These are phyloP conservation scores for Aspergillus nanangensis DNA, from an alignment of 495 filamentous ascomycete species.

Conservation along the genomic window DNA sequence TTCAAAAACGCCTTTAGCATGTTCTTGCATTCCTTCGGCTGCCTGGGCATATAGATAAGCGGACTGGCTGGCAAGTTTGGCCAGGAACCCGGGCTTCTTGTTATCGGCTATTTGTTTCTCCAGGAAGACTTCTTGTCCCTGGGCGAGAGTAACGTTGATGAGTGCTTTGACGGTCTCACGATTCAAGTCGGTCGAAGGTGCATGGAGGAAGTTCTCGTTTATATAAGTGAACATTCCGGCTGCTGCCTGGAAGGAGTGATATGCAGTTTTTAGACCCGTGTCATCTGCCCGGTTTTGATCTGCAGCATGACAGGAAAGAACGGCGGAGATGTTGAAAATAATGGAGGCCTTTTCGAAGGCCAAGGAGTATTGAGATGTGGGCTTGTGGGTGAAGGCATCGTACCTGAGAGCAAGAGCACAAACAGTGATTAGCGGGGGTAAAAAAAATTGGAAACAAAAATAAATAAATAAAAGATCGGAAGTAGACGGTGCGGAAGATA, in stretches of 20 bases:
- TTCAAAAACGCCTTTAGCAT: constrained; percentile 92
- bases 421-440: constrained; percentile 4
- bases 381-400: constrained; percentile 96
- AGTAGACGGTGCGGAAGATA: not conserved
- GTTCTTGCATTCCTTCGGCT: constrained; percentile 84
- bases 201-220: constrained; percentile 98
- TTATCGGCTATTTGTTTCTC: constrained; percentile 92
- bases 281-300: constrained; percentile 90
- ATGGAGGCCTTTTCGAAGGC: constrained; percentile 99
- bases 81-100: constrained; percentile 89
- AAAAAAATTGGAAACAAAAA: not conserved
- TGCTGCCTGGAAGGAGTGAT: constrained; percentile 96
- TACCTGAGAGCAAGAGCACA: constrained; percentile 57
- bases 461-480: not conserved
- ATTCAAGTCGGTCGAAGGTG: constrained; percentile 90
- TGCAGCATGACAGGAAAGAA: constrained; percentile 93
- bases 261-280: constrained; percentile 87
- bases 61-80: constrained; percentile 88
- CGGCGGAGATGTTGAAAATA: constrained; percentile 98
- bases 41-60: constrained; percentile 84
- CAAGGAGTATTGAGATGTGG: constrained; percentile 90
- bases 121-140: constrained; percentile 93
- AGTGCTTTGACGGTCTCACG: constrained; percentile 92
- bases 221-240: constrained; percentile 99
- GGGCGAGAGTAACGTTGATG: constrained; percentile 88